phyloP scores from a whole-genome alignment of 208 protist species.

The Leishmania braziliensis region DNA sequence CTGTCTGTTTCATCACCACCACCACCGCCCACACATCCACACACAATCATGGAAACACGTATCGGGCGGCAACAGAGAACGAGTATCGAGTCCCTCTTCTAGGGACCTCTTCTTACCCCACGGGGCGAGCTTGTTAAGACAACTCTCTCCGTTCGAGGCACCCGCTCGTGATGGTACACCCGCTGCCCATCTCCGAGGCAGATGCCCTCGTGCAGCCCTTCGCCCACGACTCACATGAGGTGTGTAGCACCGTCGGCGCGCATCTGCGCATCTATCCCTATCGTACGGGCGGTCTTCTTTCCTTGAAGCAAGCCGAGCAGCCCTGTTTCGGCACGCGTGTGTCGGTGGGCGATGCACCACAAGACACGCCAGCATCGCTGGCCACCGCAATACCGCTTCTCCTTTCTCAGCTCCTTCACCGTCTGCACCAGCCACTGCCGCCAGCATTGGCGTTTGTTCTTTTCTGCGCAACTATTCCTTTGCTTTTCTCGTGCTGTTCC shows the following conservation, averaged over 20 bases:
- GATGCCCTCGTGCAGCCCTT: background rate
- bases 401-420: background rate
- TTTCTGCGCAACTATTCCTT: background rate
- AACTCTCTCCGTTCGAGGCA: background rate
- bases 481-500: background rate
- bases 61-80: background rate
- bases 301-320: background rate
- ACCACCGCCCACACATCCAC: background rate
- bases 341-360: background rate
- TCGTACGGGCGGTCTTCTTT: background rate
- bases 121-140: background rate
- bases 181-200: background rate
- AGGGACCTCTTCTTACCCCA: background rate
- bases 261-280: background rate
- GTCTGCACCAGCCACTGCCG: background rate
- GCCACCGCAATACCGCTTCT: background rate
- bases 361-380: background rate
- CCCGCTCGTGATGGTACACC: background rate
- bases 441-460: background rate
- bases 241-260: background rate
- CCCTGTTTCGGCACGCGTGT: background rate
- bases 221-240: background rate
- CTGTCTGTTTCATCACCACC: background rate
- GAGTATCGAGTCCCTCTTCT: background rate
- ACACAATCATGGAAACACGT: background rate